Base-by-base conservation (phyloP, 345 rosid genomes). In the Arabidopsis arenosa region DNA sequence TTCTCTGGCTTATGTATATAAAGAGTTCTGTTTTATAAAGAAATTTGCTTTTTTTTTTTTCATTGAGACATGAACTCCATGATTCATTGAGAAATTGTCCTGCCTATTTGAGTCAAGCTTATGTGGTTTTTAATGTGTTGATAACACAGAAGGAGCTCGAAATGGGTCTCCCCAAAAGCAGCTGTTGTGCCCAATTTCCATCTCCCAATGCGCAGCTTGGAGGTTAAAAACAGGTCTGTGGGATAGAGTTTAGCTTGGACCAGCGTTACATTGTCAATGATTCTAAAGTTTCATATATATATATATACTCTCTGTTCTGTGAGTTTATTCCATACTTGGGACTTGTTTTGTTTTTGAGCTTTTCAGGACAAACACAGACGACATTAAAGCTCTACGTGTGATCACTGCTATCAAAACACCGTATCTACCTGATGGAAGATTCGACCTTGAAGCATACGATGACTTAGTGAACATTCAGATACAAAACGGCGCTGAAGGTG, bases 381-480 rank as follows among this genome's bases (percentile, higher is more conserved):
- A 86, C 70, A 88, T 92, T 43, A 89, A 88, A 76, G 62, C 88
- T 62, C 85, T 95, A 74, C 81, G 90, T 12, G 72, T 95, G 80
- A 89, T 95, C 53, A 92, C 98, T 63, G 97, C 98, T 53, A 92
- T 90, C 84, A 95, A 95, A 81, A 90, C 98, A 11, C 98, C 97
- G 2, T 95, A 92, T 80, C 80, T 92, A 30, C 97, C 97, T 0
- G 88, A 95, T 71, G 99, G 99, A 33, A 83, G 97, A 80, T 89
- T 92, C 72, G 98, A 95, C 80, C 97, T 92, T 8, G 94, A 95
- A 87, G 91, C 96, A 13, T 92, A 89, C 15, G 90, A 90, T 54
- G 86, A 75, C 58, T 77, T 92, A 48, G 84, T 95, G 39, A 83
- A 90, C 77, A 81, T 83, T 85, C 99, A 92, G 78, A 88, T 90